Conservation (phyloP, 495 filamentous ascomycete species). For the Neurospora sp. region DNA sequence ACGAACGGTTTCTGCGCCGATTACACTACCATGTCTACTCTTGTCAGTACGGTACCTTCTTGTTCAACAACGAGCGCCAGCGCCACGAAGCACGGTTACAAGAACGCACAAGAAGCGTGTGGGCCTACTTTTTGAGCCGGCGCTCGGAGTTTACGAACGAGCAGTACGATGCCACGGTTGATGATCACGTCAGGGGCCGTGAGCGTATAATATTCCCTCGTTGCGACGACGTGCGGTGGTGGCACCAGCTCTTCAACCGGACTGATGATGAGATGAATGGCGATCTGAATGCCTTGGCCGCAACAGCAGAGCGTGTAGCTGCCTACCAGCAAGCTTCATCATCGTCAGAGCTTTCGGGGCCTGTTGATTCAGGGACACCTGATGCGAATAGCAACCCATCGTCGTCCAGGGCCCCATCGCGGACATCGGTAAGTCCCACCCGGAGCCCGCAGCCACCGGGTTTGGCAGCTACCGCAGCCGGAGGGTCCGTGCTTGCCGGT, state of each 20-base stretch:
- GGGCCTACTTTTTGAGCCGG: constrained; percentile 85
- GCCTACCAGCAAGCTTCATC: constrained; percentile 10
- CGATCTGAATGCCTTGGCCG: constrained; percentile 33
- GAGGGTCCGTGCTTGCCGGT: constrained; percentile 32
- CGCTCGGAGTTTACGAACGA: constrained; percentile 70
- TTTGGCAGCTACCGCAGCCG: constrained; percentile 11
- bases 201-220: constrained; percentile 80
- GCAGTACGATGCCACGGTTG: constrained; percentile 64
- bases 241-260: constrained; percentile 78
- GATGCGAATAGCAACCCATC: constrained; percentile 12
- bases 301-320: constrained; percentile 21
- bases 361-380: not conserved
- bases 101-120: constrained; percentile 77
- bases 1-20: constrained; percentile 84
- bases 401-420: constrained; percentile 9
- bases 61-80: constrained; percentile 91
- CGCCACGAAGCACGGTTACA: constrained; percentile 61
- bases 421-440: constrained; percentile 10
- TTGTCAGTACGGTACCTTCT: constrained; percentile 93
- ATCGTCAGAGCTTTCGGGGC: constrained; percentile 13
- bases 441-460: constrained; percentile 26
- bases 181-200: constrained; percentile 64
- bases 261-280: constrained; percentile 91
- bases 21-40: constrained; percentile 91
- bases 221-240: constrained; percentile 66